Evolutionary conservation across 768 basidiomycete species (phyloP).

Genomic region (Phaeotremella fagi): DNA sequence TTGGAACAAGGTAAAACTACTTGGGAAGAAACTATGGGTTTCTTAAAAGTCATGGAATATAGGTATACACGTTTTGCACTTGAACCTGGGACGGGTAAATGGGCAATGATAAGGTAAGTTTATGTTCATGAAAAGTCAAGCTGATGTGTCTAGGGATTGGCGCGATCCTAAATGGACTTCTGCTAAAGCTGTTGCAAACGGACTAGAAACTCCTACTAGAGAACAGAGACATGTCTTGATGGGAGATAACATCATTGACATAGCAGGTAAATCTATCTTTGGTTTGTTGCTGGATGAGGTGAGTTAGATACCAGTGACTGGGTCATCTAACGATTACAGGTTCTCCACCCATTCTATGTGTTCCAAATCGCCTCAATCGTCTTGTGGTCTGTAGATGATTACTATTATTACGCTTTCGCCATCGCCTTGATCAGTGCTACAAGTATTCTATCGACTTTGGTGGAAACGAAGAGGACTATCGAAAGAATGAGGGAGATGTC

Average conservation of each 20-base stretch:
- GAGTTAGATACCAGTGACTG: constrained; percentile 18
- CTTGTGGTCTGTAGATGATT: constrained; percentile 91
- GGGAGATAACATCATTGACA: constrained; percentile 80
- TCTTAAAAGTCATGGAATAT: constrained; percentile 73
- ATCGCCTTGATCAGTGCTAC: constrained; percentile 84
- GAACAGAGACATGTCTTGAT: constrained; percentile 70
- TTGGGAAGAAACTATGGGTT: constrained; percentile 50
- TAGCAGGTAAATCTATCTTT: constrained; percentile 75
- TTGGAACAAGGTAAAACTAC: constrained; percentile 45
- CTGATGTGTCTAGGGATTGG: constrained; percentile 67
- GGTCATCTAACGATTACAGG: constrained; percentile 50
- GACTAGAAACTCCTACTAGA: constrained; percentile 57
- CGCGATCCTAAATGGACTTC: constrained; percentile 70
- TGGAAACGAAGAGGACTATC: constrained; percentile 94
- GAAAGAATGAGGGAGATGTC: constrained; percentile 95
- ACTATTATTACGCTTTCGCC: constrained; percentile 95
- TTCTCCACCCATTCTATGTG: constrained; percentile 96
- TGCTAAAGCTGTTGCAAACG: constrained; percentile 60
- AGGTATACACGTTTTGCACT: constrained; percentile 86
- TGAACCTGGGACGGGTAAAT: constrained; percentile 76
- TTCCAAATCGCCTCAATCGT: constrained; percentile 95
- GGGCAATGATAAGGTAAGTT: constrained; percentile 70
- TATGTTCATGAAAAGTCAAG: background rate
- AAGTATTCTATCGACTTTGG: constrained; percentile 75
- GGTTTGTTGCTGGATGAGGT: constrained; percentile 86